Evolutionary conservation across 352 stramenopile species (phyloP).

Genomic region (Pythium periplocum): DNA sequence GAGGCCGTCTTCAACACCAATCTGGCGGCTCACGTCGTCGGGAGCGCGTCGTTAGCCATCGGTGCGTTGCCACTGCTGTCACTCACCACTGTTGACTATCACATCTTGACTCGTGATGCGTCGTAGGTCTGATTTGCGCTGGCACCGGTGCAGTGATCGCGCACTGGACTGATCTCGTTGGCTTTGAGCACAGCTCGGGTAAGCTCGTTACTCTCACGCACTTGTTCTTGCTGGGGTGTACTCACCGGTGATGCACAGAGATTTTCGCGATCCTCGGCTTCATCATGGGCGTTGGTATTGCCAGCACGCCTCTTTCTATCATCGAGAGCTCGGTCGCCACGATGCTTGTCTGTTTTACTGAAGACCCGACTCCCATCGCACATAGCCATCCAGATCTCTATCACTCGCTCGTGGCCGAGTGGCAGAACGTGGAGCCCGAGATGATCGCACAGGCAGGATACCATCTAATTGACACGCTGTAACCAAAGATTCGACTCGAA

Average conservation of each 20-base stretch:
- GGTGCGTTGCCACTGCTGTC: conserved; percentile 18
- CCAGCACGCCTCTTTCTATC: conserved; percentile 87
- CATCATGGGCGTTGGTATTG: conserved; percentile 85
- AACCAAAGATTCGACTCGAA: too few relatives aligned
- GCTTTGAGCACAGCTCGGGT: conserved; percentile 68
- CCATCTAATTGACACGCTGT: neutral
- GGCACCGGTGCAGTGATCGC: conserved; percentile 46
- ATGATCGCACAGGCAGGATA: conserved; percentile 86
- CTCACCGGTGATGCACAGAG: conserved; percentile 18
- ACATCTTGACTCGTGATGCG: too few relatives aligned
- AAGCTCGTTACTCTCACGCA: conserved; percentile 4
- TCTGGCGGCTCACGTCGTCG: conserved; percentile 89
- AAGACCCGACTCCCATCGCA: conserved; percentile 83
- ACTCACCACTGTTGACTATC: too few relatives aligned
- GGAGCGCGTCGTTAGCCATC: conserved; percentile 84
- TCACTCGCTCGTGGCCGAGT: conserved; percentile 75
- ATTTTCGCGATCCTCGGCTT: conserved; percentile 81
- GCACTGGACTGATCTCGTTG: conserved; percentile 41
- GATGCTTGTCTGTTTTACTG: conserved; percentile 96
- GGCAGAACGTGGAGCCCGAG: conserved; percentile 86
- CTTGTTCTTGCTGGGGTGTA: neutral
- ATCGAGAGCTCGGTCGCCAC: conserved; percentile 94
- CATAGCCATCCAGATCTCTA: conserved; percentile 77
- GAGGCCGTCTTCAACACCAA: conserved; percentile 96
- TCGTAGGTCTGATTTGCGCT: conserved; percentile 43